phyloP scores from a whole-genome alignment of 306 rosid species.

The Ormosia emarginata region DNA sequence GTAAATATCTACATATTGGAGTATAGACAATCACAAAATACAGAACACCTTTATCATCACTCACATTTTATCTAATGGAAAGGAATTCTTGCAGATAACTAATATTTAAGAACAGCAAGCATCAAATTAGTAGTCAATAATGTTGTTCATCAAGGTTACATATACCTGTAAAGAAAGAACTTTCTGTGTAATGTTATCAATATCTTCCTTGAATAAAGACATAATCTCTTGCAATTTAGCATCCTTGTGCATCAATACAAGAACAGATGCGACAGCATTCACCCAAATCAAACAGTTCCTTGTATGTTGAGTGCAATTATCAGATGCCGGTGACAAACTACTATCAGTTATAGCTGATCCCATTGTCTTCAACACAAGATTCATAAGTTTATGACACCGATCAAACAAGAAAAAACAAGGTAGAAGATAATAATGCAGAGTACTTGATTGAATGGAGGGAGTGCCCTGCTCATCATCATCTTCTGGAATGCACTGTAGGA shows the following conservation, averaged over 20 bases:
- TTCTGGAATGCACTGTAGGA: slow-evolving; percentile 49
- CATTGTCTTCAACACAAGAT: slow-evolving; percentile 53
- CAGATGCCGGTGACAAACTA: slow-evolving; percentile 20
- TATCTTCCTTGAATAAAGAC: slow-evolving; percentile 45
- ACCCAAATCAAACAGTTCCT: slow-evolving; percentile 30
- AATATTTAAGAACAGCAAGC: background rate
- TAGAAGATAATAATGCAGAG: slow-evolving; percentile 39
- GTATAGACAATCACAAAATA: background rate
- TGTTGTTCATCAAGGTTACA: slow-evolving; percentile 16
- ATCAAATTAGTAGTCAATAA: background rate
- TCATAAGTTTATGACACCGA: slow-evolving; percentile 56
- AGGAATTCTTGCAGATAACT: background rate
- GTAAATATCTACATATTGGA: background rate
- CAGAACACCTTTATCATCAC: background rate
- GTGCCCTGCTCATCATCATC: slow-evolving; percentile 26
- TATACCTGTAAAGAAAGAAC: slow-evolving; percentile 50
- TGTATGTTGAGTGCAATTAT: slow-evolving; percentile 20
- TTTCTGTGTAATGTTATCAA: slow-evolving; percentile 36
- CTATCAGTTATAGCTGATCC: slow-evolving; percentile 38
- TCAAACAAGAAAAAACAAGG: slow-evolving; percentile 79
- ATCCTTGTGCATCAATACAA: slow-evolving; percentile 52
- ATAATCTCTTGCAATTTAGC: slow-evolving; percentile 36
- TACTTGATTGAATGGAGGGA: slow-evolving; percentile 20
- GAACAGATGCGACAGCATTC: slow-evolving; percentile 42
- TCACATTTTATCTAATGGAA: background rate